Percentiles rank a stretch among this genome's conserved stretches.
phyloP scores from a whole-genome alignment of 805 yeast species.

The Saccharomycopsis babjevae region DNA sequence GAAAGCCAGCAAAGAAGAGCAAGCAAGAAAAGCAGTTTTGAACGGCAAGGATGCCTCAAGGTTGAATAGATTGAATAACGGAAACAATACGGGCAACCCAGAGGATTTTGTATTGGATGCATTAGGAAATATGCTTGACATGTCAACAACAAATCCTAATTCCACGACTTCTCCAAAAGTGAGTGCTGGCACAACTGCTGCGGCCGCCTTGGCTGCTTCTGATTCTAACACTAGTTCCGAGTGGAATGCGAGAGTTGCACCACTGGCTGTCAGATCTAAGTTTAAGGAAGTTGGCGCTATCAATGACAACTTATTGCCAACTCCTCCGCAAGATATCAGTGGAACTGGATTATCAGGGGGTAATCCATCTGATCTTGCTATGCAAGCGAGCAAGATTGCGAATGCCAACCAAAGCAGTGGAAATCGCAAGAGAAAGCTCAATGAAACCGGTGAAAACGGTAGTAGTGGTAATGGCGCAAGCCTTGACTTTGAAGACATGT shows the following conservation, averaged over 20 bases:
- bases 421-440: background rate
- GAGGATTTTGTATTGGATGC: background rate
- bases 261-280: constrained; percentile 15
- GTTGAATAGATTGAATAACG: background rate
- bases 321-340: constrained; percentile 18
- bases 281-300: constrained; percentile 17
- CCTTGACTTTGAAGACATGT: background rate
- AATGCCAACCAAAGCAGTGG: background rate
- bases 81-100: background rate
- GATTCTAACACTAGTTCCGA: background rate
- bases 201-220: constrained; percentile 4
- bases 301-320: constrained; percentile 13
- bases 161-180: constrained; percentile 12
- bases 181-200: constrained; percentile 2
- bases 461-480: background rate
- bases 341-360: background rate
- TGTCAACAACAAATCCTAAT: background rate
- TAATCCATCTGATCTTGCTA: background rate
- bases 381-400: constrained; percentile 2
- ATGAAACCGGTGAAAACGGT: background rate
- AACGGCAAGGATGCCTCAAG: background rate
- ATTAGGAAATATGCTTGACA: background rate
- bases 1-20: background rate
- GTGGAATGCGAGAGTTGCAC: constrained; percentile 16
- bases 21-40: background rate